These are phyloP conservation scores for Wickerhamomyces sp. DNA, from an alignment of 1,139 yeast genomes.

Conservation along the genomic window DNA sequence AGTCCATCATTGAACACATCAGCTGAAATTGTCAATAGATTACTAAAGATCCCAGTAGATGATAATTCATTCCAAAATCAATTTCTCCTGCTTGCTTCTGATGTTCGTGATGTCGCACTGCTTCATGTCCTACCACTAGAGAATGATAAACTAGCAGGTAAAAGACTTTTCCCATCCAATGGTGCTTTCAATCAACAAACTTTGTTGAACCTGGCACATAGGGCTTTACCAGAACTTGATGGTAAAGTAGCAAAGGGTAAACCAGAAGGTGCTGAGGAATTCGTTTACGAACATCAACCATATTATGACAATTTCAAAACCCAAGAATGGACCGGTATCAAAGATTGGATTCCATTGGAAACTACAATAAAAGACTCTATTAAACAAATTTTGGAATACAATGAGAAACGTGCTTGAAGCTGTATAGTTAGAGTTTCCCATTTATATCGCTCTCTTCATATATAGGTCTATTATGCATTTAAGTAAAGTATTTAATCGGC, in stretches of 20 bases:
- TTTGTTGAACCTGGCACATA: conserved; percentile 33
- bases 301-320: conserved; percentile 33
- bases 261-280: conserved; percentile 36
- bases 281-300: conserved; percentile 23
- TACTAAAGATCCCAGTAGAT: conserved; percentile 25
- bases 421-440: too few relatives aligned
- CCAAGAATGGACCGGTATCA: conserved; percentile 31
- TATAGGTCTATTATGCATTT: too few relatives aligned
- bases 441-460: too few relatives aligned
- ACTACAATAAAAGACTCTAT: conserved; percentile 37
- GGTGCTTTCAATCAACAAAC: conserved; percentile 18
- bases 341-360: conserved; percentile 31
- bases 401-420: too few relatives aligned
- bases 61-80: conserved; percentile 16
- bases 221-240: conserved; percentile 29
- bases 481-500: too few relatives aligned
- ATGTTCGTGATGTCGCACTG: conserved; percentile 41
- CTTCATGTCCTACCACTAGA: conserved; percentile 44
- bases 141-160: conserved; percentile 31
- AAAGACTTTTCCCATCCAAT: conserved; percentile 28
- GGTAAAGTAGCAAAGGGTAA: conserved; percentile 39
- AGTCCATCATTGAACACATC: conserved; percentile 38
- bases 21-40: conserved; percentile 22
- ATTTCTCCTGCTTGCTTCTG: conserved; percentile 28
- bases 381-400: conserved; percentile 26